phyloP scores from a whole-genome alignment of 2,329 filamentous ascomycete species.

The Nemania diffusa region DNA sequence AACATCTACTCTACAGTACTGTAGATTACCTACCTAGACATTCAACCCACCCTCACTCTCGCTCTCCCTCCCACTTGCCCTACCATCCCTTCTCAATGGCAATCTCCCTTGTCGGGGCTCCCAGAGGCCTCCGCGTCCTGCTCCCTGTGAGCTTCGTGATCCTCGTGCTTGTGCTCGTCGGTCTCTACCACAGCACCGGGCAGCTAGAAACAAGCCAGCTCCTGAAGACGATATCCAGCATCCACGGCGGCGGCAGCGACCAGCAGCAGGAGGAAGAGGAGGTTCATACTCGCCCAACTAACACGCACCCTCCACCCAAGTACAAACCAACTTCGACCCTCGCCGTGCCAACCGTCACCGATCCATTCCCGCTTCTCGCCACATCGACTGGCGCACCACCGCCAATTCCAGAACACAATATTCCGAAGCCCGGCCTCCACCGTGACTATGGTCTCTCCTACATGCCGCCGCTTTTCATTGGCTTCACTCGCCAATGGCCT shows the following conservation, averaged over 20 bases:
- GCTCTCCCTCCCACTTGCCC: not conserved
- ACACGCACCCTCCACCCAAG: slow-evolving; percentile 44
- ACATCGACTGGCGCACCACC: slow-evolving; percentile 44
- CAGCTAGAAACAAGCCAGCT: slow-evolving; percentile 34
- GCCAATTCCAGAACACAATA: slow-evolving; percentile 51
- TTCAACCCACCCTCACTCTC: not conserved
- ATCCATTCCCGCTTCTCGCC: slow-evolving; percentile 44
- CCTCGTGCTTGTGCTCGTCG: slow-evolving; percentile 37
- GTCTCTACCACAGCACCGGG: slow-evolving; percentile 36
- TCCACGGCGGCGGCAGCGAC: slow-evolving; percentile 31
- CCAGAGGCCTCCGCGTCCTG: slow-evolving; percentile 41
- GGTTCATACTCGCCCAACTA: slow-evolving; percentile 35
- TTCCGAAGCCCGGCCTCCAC: slow-evolving; percentile 48
- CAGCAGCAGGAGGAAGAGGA: slow-evolving; percentile 26
- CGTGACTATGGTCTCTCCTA: slow-evolving; percentile 48
- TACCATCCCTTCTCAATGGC: slow-evolving; percentile 16
- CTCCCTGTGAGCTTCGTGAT: slow-evolving; percentile 39
- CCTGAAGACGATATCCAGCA: slow-evolving; percentile 39
- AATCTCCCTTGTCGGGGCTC: slow-evolving; percentile 34
- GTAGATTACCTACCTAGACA: not conserved
- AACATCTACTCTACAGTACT: not conserved
- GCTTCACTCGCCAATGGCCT: slow-evolving; percentile 60
- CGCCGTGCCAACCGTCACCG: slow-evolving; percentile 38
- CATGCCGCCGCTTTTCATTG: slow-evolving; percentile 58
- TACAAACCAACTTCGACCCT: slow-evolving; percentile 45